These are phyloP conservation scores for Ustilago crameri DNA, from an alignment of 1,284 basidiomycete genomes.

Conservation along the genomic window DNA sequence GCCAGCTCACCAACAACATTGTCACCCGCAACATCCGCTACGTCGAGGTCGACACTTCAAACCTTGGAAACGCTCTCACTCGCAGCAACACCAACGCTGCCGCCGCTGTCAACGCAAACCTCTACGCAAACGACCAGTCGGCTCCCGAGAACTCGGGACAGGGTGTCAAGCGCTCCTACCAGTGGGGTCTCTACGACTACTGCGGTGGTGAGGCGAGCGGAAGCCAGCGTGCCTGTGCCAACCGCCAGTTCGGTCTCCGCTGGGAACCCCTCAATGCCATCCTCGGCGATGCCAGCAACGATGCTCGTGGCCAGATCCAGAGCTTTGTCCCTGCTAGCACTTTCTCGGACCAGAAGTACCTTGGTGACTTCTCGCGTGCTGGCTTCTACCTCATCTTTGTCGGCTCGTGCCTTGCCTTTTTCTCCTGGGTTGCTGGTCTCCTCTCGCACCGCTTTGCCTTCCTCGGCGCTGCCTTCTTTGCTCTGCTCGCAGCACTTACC, in stretches of 20 bases:
- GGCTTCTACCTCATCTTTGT: conserved; percentile 64
- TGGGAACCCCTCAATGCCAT: conserved; percentile 51
- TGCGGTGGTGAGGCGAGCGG: conserved; percentile 43
- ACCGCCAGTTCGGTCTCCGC: conserved; percentile 47
- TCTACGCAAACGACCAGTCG: conserved; percentile 50
- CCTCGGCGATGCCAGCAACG: conserved; percentile 32
- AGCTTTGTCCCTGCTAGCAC: conserved; percentile 36
- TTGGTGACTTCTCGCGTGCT: conserved; percentile 51
- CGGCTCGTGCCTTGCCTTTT: conserved; percentile 60
- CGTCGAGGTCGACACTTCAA: conserved; percentile 43
- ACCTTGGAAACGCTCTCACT: conserved; percentile 40
- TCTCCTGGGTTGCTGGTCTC: conserved; percentile 59
- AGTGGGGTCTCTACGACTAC: conserved; percentile 63
- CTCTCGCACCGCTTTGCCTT: conserved; percentile 61
- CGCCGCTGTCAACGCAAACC: conserved; percentile 3
- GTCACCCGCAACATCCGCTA: conserved; percentile 63
- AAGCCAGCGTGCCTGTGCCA: conserved; percentile 30
- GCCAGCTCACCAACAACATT: conserved; percentile 64
- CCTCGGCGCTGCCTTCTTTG: conserved; percentile 53
- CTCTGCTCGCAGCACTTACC: conserved; percentile 52
- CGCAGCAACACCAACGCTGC: conserved; percentile 6
- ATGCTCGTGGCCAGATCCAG: conserved; percentile 14
- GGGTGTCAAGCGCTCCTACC: conserved; percentile 50
- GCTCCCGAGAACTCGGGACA: conserved; percentile 30
- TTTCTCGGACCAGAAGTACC: conserved; percentile 50